phyloP scores from a whole-genome alignment of 2,329 filamentous ascomycete genomes.

The Penicillium sp. region DNA sequence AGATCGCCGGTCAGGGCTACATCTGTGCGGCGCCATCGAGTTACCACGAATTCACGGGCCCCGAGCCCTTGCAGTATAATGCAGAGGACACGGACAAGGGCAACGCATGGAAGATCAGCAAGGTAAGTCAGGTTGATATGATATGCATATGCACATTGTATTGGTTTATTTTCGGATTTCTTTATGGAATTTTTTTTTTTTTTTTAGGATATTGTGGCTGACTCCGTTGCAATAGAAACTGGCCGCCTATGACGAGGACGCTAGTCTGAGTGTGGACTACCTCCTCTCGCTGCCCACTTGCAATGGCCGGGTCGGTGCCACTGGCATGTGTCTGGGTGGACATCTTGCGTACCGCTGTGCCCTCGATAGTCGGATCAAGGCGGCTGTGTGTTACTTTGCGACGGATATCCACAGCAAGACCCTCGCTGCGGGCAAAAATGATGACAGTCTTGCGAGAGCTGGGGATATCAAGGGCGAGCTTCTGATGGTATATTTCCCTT shows the following conservation, averaged over 20 bases:
- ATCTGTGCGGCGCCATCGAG: constrained; percentile 88
- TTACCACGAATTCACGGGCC: constrained; percentile 90
- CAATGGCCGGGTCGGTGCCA: constrained; percentile 75
- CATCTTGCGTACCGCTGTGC: constrained; percentile 76
- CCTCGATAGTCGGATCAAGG: constrained; percentile 73
- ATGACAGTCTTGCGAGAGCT: constrained; percentile 63
- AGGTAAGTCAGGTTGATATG: constrained; percentile 52
- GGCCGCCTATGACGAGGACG: constrained; percentile 82
- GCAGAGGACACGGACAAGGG: constrained; percentile 83
- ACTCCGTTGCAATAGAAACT: constrained; percentile 59
- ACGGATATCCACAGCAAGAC: constrained; percentile 84
- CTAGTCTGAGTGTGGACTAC: constrained; percentile 65
- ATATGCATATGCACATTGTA: neutral
- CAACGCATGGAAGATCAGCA: constrained; percentile 81
- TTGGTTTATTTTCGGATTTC: neutral
- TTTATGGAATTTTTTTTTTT: too few relatives aligned
- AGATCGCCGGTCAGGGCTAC: constrained; percentile 90
- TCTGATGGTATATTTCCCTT: constrained; percentile 59
- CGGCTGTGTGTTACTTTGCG: constrained; percentile 84
- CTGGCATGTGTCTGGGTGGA: constrained; percentile 91
- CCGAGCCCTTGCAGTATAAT: constrained; percentile 82
- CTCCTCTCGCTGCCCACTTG: constrained; percentile 74
- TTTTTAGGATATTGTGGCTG: neutral
- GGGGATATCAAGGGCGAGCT: constrained; percentile 74
- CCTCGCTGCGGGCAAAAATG: constrained; percentile 67